Conservation (phyloP, 306 rosid species). For the Gastrolobium villosum region DNA sequence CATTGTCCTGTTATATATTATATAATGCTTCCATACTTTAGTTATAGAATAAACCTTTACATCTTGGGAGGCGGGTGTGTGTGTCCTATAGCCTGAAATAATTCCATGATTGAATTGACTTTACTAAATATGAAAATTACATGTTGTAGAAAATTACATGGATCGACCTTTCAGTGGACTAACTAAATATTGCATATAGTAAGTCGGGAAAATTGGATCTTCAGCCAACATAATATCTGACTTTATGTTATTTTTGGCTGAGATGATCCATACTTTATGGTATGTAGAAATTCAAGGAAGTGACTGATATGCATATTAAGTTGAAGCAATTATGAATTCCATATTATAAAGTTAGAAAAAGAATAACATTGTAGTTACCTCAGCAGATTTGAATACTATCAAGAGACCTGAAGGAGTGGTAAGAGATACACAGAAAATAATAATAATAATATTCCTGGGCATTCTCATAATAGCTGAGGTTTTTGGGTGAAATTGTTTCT, state of each 20-base stretch:
- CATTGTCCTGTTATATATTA: not conserved
- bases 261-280: not conserved
- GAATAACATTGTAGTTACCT: not conserved
- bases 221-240: not conserved
- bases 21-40: not conserved
- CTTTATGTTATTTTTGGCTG: not conserved
- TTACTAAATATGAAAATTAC: not conserved
- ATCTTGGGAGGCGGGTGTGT: too few species aligned
- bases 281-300: not conserved
- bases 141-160: not conserved
- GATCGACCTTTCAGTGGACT: not conserved
- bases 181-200: not conserved
- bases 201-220: not conserved
- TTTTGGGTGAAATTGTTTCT: slow-evolving; percentile 5
- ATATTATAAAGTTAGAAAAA: not conserved
- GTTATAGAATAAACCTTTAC: slow-evolving; percentile 9
- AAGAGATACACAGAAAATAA: not conserved
- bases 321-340: not conserved
- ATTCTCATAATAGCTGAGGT: not conserved
- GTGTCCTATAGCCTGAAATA: not conserved
- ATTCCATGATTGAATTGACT: not conserved
- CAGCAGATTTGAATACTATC: slow-evolving; percentile 4
- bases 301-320: slow-evolving; percentile 1
- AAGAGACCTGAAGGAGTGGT: not conserved
- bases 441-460: not conserved